These are phyloP conservation scores for Penicillium sp. DNA, from an alignment of 2,329 filamentous ascomycete genomes.

Conservation along the genomic window DNA sequence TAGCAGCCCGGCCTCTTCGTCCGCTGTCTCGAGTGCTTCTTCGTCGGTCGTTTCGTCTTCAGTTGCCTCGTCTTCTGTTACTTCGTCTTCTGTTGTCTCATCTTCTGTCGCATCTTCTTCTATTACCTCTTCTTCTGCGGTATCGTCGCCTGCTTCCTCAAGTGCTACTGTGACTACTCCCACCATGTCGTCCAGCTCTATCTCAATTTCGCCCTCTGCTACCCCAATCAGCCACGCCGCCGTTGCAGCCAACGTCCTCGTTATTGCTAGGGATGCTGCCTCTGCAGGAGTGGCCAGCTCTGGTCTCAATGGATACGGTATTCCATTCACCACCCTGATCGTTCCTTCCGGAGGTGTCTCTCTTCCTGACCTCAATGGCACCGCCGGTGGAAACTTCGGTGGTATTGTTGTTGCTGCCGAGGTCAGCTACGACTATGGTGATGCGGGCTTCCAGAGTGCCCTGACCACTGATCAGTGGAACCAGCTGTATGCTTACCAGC, in stretches of 20 bases:
- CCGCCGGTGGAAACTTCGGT: conserved; percentile 56
- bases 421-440: conserved; percentile 56
- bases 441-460: conserved; percentile 51
- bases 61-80: not conserved
- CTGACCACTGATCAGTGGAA: conserved; percentile 58
- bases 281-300: conserved; percentile 52
- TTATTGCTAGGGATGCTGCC: conserved; percentile 55
- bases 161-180: conserved; percentile 4
- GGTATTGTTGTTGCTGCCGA: conserved; percentile 57
- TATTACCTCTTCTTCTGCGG: not conserved
- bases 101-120: not conserved
- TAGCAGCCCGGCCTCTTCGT: not conserved
- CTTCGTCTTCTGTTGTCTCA: not conserved
- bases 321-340: conserved; percentile 56
- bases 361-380: conserved; percentile 55
- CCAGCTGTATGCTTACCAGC: conserved; percentile 58
- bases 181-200: conserved; percentile 27
- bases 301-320: conserved; percentile 61
- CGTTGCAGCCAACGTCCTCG: conserved; percentile 50
- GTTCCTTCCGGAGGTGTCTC: conserved; percentile 55
- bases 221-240: conserved; percentile 22
- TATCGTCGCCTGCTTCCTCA: not conserved
- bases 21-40: not conserved
- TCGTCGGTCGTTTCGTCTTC: not conserved
- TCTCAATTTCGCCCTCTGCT: conserved; percentile 20